Conservation (phyloP, 495 filamentous ascomycete genomes). For the Penicillium ucsense region DNA sequence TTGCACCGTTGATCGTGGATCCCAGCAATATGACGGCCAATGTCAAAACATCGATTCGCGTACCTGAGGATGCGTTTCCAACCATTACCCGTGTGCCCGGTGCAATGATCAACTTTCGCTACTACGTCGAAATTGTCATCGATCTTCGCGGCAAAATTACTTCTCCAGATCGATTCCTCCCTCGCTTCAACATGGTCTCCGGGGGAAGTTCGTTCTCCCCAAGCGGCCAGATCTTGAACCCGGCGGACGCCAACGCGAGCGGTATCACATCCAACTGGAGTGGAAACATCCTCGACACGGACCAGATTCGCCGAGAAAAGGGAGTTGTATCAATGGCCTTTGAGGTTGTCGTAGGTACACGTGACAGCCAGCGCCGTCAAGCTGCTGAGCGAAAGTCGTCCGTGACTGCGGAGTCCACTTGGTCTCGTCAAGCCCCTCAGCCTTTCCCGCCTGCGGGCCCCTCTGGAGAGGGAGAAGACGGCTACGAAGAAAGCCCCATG, state of each 20-base stretch:
- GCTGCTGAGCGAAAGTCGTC: constrained; percentile 29
- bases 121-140: constrained; percentile 84
- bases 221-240: constrained; percentile 39
- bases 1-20: constrained; percentile 78
- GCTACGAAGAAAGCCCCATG: constrained; percentile 19
- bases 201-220: constrained; percentile 35
- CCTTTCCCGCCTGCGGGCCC: constrained; percentile 4
- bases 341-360: constrained; percentile 81
- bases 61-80: constrained; percentile 86
- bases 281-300: constrained; percentile 79
- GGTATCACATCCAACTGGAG: constrained; percentile 47
- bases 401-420: constrained; percentile 12
- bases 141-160: constrained; percentile 83
- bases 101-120: constrained; percentile 86
- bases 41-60: constrained; percentile 69
- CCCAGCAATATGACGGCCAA: constrained; percentile 65
- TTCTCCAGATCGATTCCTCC: constrained; percentile 53
- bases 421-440: constrained; percentile 6
- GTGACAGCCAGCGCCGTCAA: constrained; percentile 59
- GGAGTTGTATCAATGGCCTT: constrained; percentile 74
- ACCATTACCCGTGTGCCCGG: constrained; percentile 85
- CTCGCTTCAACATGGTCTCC: constrained; percentile 46
- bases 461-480: constrained; percentile 19
- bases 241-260: constrained; percentile 26
- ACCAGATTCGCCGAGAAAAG: constrained; percentile 75